phyloP scores from a whole-genome alignment of 169 alveolate genomes.

The Fabrea salina region DNA sequence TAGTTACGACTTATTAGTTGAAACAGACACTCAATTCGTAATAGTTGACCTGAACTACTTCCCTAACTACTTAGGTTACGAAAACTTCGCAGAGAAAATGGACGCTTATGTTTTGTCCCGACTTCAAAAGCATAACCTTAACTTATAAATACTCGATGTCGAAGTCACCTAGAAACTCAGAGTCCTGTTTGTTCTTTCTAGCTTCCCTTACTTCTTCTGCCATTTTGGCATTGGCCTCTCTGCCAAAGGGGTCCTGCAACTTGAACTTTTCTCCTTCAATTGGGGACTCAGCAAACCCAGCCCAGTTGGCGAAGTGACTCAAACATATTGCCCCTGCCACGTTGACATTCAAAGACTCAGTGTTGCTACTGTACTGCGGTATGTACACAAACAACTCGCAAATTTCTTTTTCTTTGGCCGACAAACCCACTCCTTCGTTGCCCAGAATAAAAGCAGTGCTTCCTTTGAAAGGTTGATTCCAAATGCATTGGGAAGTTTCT shows the following conservation, averaged over 20 bases:
- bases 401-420: slow-evolving; percentile 70
- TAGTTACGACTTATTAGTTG: not conserved
- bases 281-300: slow-evolving; percentile 51
- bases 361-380: slow-evolving; percentile 86
- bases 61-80: slow-evolving; percentile 2
- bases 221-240: not conserved
- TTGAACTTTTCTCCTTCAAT: slow-evolving; percentile 64
- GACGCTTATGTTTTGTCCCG: not conserved
- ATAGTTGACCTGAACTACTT: slow-evolving; percentile 25
- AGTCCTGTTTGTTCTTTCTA: slow-evolving; percentile 16
- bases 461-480: slow-evolving; percentile 79
- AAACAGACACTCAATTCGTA: not conserved
- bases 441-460: slow-evolving; percentile 88
- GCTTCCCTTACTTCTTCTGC: slow-evolving; percentile 38
- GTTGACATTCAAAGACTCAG: slow-evolving; percentile 88
- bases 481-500: slow-evolving; percentile 67
- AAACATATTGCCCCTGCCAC: slow-evolving; percentile 88
- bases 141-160: too few relatives aligned
- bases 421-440: slow-evolving; percentile 90
- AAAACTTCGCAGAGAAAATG: not conserved
- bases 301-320: slow-evolving; percentile 86
- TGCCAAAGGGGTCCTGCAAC: slow-evolving; percentile 34
- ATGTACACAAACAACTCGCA: slow-evolving; percentile 89
- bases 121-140: too few relatives aligned
- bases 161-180: too few relatives aligned